phyloP scores from a whole-genome alignment of 306 rosid genomes.

The Medicago arabica region DNA sequence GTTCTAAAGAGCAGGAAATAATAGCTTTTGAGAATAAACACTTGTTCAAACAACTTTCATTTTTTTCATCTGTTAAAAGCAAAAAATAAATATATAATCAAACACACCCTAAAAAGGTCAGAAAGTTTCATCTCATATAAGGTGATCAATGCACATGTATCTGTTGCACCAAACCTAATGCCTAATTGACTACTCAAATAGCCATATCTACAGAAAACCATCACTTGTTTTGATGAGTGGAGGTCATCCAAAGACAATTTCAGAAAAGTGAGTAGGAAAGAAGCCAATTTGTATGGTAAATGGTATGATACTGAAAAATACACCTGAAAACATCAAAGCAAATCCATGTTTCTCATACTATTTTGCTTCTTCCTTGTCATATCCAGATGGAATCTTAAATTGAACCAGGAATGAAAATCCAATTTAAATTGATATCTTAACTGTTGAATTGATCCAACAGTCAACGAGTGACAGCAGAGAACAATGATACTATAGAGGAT shows the following conservation, averaged over 20 bases:
- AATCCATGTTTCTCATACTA: not conserved
- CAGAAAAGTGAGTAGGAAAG: too few relatives aligned
- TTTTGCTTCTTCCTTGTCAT: constrained; percentile 25
- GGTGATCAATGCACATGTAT: too few relatives aligned
- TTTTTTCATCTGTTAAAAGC: too few relatives aligned
- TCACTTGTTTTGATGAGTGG: too few relatives aligned
- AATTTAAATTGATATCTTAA: not conserved
- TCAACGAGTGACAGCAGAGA: not conserved
- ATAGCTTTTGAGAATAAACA: too few relatives aligned
- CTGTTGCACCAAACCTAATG: too few relatives aligned
- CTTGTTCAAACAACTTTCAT: too few relatives aligned
- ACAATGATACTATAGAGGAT: not conserved
- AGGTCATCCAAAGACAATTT: too few relatives aligned
- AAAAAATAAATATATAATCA: too few relatives aligned
- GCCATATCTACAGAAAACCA: not conserved
- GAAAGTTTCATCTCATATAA: too few relatives aligned
- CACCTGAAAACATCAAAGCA: not conserved
- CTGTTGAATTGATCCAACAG: not conserved
- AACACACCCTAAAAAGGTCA: too few relatives aligned
- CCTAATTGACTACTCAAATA: too few relatives aligned
- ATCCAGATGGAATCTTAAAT: constrained; percentile 9
- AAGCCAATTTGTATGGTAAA: not conserved
- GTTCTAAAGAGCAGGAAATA: not conserved
- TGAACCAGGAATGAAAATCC: not conserved
- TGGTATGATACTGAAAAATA: not conserved